Base-by-base conservation (phyloP, 768 basidiomycete genomes). In the Chiua virens region DNA sequence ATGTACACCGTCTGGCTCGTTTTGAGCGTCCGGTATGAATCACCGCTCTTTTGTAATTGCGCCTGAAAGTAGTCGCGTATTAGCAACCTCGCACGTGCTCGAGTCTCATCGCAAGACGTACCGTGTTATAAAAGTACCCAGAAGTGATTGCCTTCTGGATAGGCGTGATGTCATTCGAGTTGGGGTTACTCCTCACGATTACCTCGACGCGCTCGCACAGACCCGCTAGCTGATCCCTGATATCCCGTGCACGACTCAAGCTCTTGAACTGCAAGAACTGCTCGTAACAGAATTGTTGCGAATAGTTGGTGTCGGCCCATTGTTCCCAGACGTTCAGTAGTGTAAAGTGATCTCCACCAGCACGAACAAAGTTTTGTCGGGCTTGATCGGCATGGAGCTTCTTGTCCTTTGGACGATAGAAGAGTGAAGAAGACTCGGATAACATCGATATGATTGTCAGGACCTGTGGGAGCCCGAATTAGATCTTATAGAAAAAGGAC, bases 361-460 rank as follows among this genome's bases (percentile, higher is more conserved):
- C 77, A 43, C 92, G 92, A 51, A 95, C 86, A 66, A 99, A 99
- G 67, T 98, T 98, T 69, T 96, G 91, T 50, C 96, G 83, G 5
- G 97, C 97, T 73, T 98, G 94, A 63, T 99, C 96, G 14, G 97
- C 97, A 62, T 98, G 92, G 44, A 94, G 72, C 65, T 93, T 95
- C 76, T 98, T 99, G 75, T 98, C 96, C 73, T 98, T 99, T 3
- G 97, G 97, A 32, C 97, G 83, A 66, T 94, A 99, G 68, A 98
- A 93, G 27, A 99, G 76, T 3, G 96, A 97, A 0, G 86, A 84
- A 1, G 94, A 97, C 70, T 98, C 97, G 21, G 90, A 92, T 13
- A 99, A 78, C 96, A 98, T 98, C 2, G 95, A 82, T 50, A 98
- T 95, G 60, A 98, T 98, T 1, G 97, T 97, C 47, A 99, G 76